Conservation (phyloP, 2,329 filamentous ascomycete species). For the Colletotrichum sp. region DNA sequence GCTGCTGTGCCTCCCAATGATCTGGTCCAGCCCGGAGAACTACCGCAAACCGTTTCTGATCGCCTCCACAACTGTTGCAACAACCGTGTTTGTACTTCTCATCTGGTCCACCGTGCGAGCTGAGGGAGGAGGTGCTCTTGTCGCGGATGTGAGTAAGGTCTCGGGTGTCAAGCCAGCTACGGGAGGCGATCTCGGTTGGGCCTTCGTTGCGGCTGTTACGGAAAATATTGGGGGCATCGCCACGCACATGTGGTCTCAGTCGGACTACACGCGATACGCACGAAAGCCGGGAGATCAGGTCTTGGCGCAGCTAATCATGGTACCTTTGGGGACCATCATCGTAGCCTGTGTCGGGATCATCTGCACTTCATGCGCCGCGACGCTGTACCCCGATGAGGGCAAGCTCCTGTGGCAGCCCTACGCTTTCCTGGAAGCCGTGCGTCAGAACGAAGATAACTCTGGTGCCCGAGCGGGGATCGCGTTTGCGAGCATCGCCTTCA, state of each 20-base stretch:
- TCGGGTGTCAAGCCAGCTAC: constrained; percentile 17
- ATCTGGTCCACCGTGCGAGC: constrained; percentile 30
- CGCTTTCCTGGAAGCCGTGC: constrained; percentile 24
- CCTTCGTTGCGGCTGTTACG: constrained; percentile 27
- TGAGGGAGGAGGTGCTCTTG: constrained; percentile 22
- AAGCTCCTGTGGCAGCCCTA: constrained; percentile 29
- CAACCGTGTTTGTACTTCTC: constrained; percentile 30
- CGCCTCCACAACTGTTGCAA: constrained; percentile 18
- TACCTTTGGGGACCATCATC: constrained; percentile 24
- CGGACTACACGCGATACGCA: constrained; percentile 28
- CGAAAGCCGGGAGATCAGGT: constrained; percentile 26
- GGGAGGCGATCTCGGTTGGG: constrained; percentile 22
- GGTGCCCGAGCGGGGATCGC: background rate
- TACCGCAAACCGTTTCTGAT: constrained; percentile 24
- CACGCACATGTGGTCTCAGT: constrained; percentile 26
- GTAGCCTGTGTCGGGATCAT: constrained; percentile 29
- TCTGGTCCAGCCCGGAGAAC: constrained; percentile 23
- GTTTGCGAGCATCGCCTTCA: constrained; percentile 12
- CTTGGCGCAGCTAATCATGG: constrained; percentile 26
- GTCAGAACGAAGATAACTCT: background rate
- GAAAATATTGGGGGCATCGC: constrained; percentile 28
- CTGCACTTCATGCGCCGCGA: constrained; percentile 27
- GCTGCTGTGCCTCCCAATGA: constrained; percentile 21
- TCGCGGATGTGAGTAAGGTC: constrained; percentile 16
- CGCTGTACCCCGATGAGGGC: constrained; percentile 22